Percentiles rank a stretch among this genome's conserved stretches.
These are phyloP conservation scores for Rosa hybrid DNA, from an alignment of 331 rosid species.

Conservation along the genomic window DNA sequence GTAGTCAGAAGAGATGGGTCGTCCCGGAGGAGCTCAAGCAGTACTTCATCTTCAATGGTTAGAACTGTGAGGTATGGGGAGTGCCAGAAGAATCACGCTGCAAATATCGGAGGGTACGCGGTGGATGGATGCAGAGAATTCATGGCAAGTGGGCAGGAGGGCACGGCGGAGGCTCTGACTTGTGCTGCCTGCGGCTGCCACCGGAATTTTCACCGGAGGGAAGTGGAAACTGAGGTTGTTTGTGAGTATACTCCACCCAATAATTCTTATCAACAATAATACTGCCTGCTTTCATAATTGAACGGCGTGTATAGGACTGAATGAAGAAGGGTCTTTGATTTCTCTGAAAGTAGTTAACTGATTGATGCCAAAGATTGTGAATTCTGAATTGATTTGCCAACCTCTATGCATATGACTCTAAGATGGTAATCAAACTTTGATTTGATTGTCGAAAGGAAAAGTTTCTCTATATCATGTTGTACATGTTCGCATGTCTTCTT, in stretches of 20 bases:
- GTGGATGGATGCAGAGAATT: conserved; percentile 91
- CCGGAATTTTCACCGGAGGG: conserved; percentile 72
- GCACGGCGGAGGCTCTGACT: conserved; percentile 52
- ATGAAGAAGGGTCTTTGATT: conserved; percentile 18
- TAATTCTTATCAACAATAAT: conserved; percentile 21
- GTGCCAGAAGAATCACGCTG: conserved; percentile 96
- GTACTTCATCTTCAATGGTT: conserved; percentile 54
- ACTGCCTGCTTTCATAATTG: neutral
- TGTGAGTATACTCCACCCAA: conserved; percentile 93
- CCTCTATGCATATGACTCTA: conserved; percentile 1
- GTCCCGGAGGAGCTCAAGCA: conserved; percentile 14
- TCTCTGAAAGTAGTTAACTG: conserved; percentile 31
- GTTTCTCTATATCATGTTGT: conserved; percentile 1
- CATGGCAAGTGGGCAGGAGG: conserved; percentile 67
- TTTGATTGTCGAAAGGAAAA: neutral
- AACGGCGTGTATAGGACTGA: conserved; percentile 13
- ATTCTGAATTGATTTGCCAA: neutral
- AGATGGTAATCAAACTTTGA: neutral
- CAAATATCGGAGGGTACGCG: conserved; percentile 83
- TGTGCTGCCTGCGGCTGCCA: conserved; percentile 98
- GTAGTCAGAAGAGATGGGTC: conserved; percentile 58
- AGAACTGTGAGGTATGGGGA: conserved; percentile 57
- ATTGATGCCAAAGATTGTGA: conserved; percentile 19
- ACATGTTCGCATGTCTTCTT: neutral
- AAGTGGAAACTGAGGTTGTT: conserved; percentile 82